Percentiles rank a stretch among this genome's conserved stretches.
Evolutionary conservation across 768 basidiomycete species (phyloP).

Genomic region (Serendipita sp.): DNA sequence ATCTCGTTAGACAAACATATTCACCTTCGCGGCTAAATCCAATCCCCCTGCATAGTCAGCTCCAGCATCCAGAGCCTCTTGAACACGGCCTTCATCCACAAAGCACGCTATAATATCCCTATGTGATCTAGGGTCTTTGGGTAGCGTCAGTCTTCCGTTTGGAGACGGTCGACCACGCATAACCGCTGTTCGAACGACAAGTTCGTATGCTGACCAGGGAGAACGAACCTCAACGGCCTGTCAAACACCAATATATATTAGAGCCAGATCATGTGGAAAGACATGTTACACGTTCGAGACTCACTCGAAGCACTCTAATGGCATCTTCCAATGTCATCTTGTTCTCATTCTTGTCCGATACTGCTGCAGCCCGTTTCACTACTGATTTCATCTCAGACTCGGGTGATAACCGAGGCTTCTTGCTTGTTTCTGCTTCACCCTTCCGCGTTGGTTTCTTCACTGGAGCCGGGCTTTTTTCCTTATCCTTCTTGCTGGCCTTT

Average conservation of each 20-base stretch:
- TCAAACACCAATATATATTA: neutral
- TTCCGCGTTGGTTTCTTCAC: conserved; percentile 11
- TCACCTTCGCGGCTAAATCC: conserved; percentile 74
- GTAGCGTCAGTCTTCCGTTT: conserved; percentile 77
- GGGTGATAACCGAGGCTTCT: conserved; percentile 5
- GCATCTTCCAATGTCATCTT: conserved; percentile 6
- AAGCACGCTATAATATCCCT: conserved; percentile 83
- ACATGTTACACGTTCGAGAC: conserved; percentile 4
- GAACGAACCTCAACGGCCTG: conserved; percentile 75
- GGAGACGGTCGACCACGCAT: conserved; percentile 68
- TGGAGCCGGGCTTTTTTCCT: conserved; percentile 12
- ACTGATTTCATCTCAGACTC: neutral
- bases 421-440: conserved; percentile 5
- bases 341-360: conserved; percentile 4
- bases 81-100: conserved; percentile 68
- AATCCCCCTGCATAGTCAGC: conserved; percentile 82
- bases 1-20: conserved; percentile 18
- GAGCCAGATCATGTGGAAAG: neutral
- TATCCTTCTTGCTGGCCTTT: conserved; percentile 10
- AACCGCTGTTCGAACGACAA: conserved; percentile 65
- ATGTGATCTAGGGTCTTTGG: conserved; percentile 42
- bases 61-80: conserved; percentile 72
- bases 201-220: conserved; percentile 60
- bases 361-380: neutral
- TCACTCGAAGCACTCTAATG: conserved; percentile 18